Conservation (phyloP, 1,284 basidiomycete genomes). For the Termitomyces sp. region DNA sequence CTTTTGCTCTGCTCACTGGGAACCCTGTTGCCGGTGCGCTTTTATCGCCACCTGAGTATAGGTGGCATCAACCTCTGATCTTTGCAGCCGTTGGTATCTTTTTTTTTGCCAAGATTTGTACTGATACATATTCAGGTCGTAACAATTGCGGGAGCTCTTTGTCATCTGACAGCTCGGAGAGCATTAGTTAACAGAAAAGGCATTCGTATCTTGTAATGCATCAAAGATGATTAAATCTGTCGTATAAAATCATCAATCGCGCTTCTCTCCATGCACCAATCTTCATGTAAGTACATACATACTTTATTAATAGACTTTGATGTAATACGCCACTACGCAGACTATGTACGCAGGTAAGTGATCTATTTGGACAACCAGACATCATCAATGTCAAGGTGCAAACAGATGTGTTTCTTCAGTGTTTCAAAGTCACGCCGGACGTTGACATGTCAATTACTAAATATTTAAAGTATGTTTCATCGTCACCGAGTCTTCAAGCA, state of each 20-base stretch:
- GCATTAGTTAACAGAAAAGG: constrained; percentile 25
- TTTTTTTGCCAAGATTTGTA: background rate
- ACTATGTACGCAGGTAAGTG: background rate
- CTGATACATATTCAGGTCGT: constrained; percentile 23
- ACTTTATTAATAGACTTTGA: too few species aligned
- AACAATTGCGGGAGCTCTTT: constrained; percentile 25
- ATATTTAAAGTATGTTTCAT: too few species aligned
- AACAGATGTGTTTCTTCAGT: too few species aligned
- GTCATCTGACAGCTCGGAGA: constrained; percentile 24
- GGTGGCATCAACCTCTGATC: constrained; percentile 38
- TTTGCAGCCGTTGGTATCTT: constrained; percentile 36
- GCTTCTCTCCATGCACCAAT: background rate
- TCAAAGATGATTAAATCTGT: background rate
- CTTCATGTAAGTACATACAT: too few species aligned
- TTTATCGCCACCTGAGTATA: constrained; percentile 31
- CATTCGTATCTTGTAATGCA: constrained; percentile 9
- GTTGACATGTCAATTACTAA: too few species aligned
- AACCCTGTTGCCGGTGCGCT: constrained; percentile 45
- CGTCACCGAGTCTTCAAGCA: too few species aligned
- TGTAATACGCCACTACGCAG: background rate
- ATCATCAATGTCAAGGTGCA: too few species aligned
- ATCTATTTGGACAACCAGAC: too few species aligned
- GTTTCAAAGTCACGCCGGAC: too few species aligned
- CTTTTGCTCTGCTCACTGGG: constrained; percentile 41
- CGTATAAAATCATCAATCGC: background rate